These are phyloP conservation scores for Monascus ruber DNA, from an alignment of 2,329 filamentous ascomycete genomes.

Conservation along the genomic window DNA sequence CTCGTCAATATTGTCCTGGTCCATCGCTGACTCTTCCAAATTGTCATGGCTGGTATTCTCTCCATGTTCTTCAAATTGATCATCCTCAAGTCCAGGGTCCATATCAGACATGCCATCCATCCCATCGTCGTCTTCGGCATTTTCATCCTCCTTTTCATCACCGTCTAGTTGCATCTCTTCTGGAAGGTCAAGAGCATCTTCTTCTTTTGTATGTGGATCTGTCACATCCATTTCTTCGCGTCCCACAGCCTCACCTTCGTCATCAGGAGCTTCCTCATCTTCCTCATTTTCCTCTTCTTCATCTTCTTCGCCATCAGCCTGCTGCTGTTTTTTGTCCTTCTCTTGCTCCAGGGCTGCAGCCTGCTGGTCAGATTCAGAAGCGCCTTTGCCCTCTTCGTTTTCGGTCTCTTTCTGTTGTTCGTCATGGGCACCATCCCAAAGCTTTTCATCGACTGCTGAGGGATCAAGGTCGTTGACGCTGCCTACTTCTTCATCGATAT, in stretches of 20 bases:
- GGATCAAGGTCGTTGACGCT: constrained; percentile 86
- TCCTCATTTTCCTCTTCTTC: constrained; percentile 42
- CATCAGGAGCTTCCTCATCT: constrained; percentile 37
- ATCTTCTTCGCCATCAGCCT: constrained; percentile 43
- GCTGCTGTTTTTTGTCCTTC: constrained; percentile 39
- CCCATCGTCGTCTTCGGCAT: constrained; percentile 34
- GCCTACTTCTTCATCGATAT: constrained; percentile 79
- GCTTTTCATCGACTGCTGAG: constrained; percentile 89
- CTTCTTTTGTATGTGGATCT: constrained; percentile 68
- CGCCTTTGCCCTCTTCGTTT: constrained; percentile 54
- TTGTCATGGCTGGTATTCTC: constrained; percentile 20
- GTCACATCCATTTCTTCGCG: constrained; percentile 53
- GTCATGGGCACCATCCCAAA: constrained; percentile 81
- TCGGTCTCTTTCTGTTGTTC: constrained; percentile 59
- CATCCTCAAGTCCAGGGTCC: constrained; percentile 25
- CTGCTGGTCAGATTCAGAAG: constrained; percentile 47
- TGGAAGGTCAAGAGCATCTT: constrained; percentile 70
- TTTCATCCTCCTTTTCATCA: constrained; percentile 44
- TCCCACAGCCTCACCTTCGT: constrained; percentile 53
- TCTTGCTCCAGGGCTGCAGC: constrained; percentile 45
- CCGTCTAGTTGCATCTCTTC: constrained; percentile 79
- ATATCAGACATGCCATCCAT: constrained; percentile 38
- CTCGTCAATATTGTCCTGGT: constrained; percentile 23
- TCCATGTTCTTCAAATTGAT: constrained; percentile 19
- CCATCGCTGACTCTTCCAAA: constrained; percentile 16